Conservation (phyloP, 1,284 basidiomycete genomes). For the Trichosporon ovoides region DNA sequence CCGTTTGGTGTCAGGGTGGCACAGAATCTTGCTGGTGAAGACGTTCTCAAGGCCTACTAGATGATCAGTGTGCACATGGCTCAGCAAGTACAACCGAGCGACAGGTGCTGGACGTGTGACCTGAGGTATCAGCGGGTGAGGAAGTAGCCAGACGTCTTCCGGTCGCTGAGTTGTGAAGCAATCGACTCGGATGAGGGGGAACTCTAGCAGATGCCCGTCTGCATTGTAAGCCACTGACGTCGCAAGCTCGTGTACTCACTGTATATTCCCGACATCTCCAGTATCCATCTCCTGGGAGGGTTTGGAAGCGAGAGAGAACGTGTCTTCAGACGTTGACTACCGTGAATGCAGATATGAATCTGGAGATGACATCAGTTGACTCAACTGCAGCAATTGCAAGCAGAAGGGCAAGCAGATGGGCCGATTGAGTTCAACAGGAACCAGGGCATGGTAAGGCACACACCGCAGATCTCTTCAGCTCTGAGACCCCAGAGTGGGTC, state of each 20-base stretch:
- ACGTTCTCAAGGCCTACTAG: conserved; percentile 31
- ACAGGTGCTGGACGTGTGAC: conserved; percentile 36
- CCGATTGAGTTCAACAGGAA: conserved; percentile 2
- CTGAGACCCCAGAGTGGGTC: too few species aligned
- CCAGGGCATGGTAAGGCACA: neutral
- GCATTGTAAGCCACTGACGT: neutral
- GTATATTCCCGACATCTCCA: neutral
- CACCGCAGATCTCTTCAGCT: too few species aligned
- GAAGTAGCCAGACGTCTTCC: conserved; percentile 17
- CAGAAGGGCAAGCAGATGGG: too few species aligned
- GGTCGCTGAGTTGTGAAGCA: conserved; percentile 55
- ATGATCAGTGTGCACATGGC: conserved; percentile 81
- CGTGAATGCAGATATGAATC: too few species aligned
- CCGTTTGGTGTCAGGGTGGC: conserved; percentile 71
- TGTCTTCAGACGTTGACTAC: neutral
- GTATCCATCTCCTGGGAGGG: neutral
- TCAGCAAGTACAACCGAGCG: conserved; percentile 66
- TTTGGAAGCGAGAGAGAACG: too few species aligned
- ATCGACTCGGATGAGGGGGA: conserved; percentile 68
- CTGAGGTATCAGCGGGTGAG: conserved; percentile 9
- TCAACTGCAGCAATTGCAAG: neutral
- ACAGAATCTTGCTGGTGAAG: conserved; percentile 56
- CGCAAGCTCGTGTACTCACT: neutral
- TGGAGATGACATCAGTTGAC: conserved; percentile 1
- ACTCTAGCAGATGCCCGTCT: conserved; percentile 51